Percentiles rank a stretch among this genome's conserved stretches.
Evolutionary conservation across 352 stramenopile species (phyloP).

Genomic region (Phytophthora nicotianae): DNA sequence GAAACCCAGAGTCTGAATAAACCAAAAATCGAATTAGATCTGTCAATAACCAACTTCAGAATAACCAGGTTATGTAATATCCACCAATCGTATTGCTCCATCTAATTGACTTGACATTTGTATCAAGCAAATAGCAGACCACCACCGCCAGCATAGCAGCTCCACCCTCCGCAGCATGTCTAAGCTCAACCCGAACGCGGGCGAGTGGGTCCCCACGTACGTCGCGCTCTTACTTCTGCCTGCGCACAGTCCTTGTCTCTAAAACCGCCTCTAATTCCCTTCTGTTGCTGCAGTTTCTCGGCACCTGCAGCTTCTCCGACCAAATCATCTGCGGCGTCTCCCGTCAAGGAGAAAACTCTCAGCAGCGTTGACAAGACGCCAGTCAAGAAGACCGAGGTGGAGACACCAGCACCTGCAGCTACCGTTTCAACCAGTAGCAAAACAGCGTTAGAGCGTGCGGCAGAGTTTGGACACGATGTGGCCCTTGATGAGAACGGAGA

Average conservation of each 20-base stretch:
- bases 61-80: conserved; percentile 1
- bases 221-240: conserved; percentile 9
- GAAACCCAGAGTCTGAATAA: too few species aligned
- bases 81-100: conserved; percentile 1
- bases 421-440: conserved; percentile 12
- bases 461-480: conserved; percentile 22
- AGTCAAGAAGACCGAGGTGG: conserved; percentile 12
- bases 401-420: not conserved
- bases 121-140: conserved; percentile 15
- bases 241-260: not conserved
- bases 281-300: conserved; percentile 35
- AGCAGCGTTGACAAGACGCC: conserved; percentile 2
- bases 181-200: conserved; percentile 83
- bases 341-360: conserved; percentile 14
- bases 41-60: too few species aligned
- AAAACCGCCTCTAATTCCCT: not conserved
- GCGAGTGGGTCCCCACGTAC: conserved; percentile 81
- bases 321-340: conserved; percentile 18
- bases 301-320: conserved; percentile 26
- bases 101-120: conserved; percentile 10
- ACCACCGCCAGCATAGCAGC: conserved; percentile 6
- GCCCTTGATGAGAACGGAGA: conserved; percentile 32
- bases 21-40: too few species aligned
- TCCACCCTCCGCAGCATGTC: conserved; percentile 33
- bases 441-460: conserved; percentile 20